A percentile compares a stretch with the other conserved stretches of the same genome.
phyloP scores from a whole-genome alignment of 495 filamentous ascomycete genomes.

The Trichoderma gamsii region DNA sequence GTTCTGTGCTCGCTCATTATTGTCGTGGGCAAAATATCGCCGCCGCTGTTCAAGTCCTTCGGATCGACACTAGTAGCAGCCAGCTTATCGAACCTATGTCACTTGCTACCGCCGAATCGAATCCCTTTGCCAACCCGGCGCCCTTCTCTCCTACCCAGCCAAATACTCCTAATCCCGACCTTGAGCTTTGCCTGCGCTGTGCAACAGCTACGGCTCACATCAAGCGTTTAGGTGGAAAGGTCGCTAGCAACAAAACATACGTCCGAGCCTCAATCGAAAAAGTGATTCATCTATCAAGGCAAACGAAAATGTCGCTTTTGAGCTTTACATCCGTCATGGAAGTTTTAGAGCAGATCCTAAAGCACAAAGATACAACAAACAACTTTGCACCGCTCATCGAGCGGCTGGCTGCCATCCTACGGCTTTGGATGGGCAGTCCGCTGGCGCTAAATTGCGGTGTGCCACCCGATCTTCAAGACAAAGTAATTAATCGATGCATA shows the following conservation, averaged over 20 bases:
- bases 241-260: conserved; percentile 24
- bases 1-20: conserved; percentile 51
- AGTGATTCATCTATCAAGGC: conserved; percentile 24
- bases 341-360: conserved; percentile 53
- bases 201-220: conserved; percentile 75
- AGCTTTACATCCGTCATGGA: conserved; percentile 71
- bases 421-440: conserved; percentile 49
- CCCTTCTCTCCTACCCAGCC: conserved; percentile 26
- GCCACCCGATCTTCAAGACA: conserved; percentile 37
- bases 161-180: conserved; percentile 47
- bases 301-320: conserved; percentile 56
- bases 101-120: not conserved
- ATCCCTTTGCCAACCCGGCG: not conserved
- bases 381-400: conserved; percentile 43
- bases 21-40: conserved; percentile 50
- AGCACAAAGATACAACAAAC: conserved; percentile 47
- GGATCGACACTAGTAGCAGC: conserved; percentile 30
- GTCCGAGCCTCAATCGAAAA: not conserved
- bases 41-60: conserved; percentile 48
- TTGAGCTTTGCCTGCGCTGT: conserved; percentile 66
- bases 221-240: conserved; percentile 35
- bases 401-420: conserved; percentile 44
- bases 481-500: conserved; percentile 45
- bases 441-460: conserved; percentile 40
- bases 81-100: not conserved